These are phyloP conservation scores for Fusarium virguliforme DNA, from an alignment of 2,329 filamentous ascomycete genomes.

Conservation along the genomic window DNA sequence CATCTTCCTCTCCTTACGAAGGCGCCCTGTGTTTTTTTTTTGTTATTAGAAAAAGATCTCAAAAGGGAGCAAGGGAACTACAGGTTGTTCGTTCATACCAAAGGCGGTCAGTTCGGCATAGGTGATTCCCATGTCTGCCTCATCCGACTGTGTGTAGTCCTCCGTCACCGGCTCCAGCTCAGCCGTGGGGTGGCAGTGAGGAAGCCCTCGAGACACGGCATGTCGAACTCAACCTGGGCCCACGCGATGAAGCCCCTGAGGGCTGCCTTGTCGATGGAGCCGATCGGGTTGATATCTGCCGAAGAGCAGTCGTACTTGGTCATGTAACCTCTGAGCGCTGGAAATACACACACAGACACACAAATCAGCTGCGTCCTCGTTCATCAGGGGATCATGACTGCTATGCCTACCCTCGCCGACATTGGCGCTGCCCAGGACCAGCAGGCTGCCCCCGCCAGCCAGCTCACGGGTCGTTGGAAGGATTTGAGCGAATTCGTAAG, in stretches of 20 bases:
- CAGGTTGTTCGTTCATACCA: conserved; percentile 42
- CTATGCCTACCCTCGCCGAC: conserved; percentile 46
- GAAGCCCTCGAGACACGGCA: conserved; percentile 76
- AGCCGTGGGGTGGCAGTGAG: conserved; percentile 70
- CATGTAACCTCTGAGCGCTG: no score
- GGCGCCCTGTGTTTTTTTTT: no score
- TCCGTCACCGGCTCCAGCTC: conserved; percentile 64
- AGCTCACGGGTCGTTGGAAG: conserved; percentile 43
- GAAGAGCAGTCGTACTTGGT: conserved; percentile 54
- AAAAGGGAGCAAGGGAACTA: no score
- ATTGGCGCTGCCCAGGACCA: conserved; percentile 52
- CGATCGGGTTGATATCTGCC: conserved; percentile 59
- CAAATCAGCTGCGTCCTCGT: no score
- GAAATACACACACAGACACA: no score
- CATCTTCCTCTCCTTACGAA: no score
- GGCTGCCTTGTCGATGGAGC: conserved; percentile 69
- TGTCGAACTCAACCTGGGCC: conserved; percentile 65
- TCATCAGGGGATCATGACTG: no score
- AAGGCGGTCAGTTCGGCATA: conserved; percentile 61
- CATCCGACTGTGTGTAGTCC: conserved; percentile 57
- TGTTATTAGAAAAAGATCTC: no score
- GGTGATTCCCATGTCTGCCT: conserved; percentile 63
- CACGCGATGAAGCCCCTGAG: conserved; percentile 77
- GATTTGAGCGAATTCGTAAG: conserved; percentile 59
- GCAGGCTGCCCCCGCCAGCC: conserved; percentile 47